A percentile compares a stretch with the other conserved stretches of the same genome.
These are phyloP conservation scores for Bathelium albidoporum DNA, from an alignment of 495 filamentous ascomycete species.

Conservation along the genomic window DNA sequence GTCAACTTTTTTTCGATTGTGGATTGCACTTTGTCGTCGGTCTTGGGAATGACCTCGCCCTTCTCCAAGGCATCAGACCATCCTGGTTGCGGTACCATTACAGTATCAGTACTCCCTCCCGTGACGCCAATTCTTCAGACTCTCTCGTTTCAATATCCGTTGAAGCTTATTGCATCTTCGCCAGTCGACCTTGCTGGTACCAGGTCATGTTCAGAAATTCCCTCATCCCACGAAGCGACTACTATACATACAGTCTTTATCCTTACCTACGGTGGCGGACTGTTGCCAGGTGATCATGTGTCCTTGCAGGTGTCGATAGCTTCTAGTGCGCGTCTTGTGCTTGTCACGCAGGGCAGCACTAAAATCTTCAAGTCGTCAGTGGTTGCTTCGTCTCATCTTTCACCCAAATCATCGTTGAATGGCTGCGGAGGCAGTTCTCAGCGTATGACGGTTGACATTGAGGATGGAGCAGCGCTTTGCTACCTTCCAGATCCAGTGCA, in stretches of 20 bases:
- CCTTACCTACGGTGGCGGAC: conserved; percentile 88
- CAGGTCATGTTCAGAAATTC: conserved; percentile 22
- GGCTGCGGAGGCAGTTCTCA: conserved; percentile 41
- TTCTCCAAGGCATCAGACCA: conserved; percentile 62
- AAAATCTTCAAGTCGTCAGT: conserved; percentile 87
- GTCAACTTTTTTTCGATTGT: not conserved
- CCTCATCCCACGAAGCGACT: conserved; percentile 28
- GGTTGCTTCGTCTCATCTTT: conserved; percentile 7
- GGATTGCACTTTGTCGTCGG: not conserved
- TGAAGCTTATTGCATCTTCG: conserved; percentile 73
- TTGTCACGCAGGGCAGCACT: conserved; percentile 90
- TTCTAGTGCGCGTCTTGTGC: conserved; percentile 54
- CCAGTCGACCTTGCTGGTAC: conserved; percentile 34
- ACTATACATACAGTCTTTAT: conserved; percentile 65
- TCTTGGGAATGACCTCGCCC: conserved; percentile 33
- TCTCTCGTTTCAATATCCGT: conserved; percentile 81
- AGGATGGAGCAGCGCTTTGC: conserved; percentile 57
- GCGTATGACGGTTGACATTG: conserved; percentile 51
- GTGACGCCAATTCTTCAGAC: conserved; percentile 58
- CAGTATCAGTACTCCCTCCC: conserved; percentile 62
- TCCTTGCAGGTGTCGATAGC: conserved; percentile 59
- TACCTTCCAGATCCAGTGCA: conserved; percentile 93
- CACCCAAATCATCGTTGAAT: not conserved
- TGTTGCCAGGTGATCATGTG: conserved; percentile 77
- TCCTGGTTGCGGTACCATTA: conserved; percentile 68